Percentiles rank a stretch among this genome's conserved stretches.
These are phyloP conservation scores for Hapsidospora chrysogenum DNA, from an alignment of 495 filamentous ascomycete species.

Conservation along the genomic window DNA sequence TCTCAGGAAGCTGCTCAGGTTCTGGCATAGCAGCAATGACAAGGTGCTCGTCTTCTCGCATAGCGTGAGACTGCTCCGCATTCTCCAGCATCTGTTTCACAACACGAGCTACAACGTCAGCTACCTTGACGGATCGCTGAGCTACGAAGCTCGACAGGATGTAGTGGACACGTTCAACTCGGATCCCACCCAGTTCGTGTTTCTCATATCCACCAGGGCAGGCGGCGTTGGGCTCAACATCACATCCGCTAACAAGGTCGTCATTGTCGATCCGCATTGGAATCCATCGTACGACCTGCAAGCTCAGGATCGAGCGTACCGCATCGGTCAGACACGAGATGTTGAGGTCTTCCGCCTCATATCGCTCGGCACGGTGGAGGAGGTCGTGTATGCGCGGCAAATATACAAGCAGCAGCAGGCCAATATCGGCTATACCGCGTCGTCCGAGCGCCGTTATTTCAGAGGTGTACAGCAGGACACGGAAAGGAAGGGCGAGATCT, in stretches of 20 bases:
- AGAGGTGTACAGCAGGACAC: slow-evolving; percentile 78
- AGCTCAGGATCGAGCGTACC: slow-evolving; percentile 91
- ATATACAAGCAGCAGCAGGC: slow-evolving; percentile 99
- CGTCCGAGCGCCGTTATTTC: slow-evolving; percentile 85
- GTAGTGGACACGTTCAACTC: slow-evolving; percentile 86
- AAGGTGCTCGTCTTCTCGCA: slow-evolving; percentile 92
- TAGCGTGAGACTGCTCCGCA: slow-evolving; percentile 67
- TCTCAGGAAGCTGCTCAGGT: slow-evolving; percentile 66
- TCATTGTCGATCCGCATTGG: slow-evolving; percentile 96
- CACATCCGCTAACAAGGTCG: slow-evolving; percentile 94
- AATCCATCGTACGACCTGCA: slow-evolving; percentile 89
- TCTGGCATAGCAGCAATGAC: slow-evolving; percentile 80
- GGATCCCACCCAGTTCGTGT: slow-evolving; percentile 79
- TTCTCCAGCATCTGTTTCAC: slow-evolving; percentile 73
- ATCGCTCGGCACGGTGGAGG: slow-evolving; percentile 87
- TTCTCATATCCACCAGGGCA: slow-evolving; percentile 85
- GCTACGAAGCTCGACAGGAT: slow-evolving; percentile 67
- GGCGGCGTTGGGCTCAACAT: slow-evolving; percentile 86
- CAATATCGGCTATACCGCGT: slow-evolving; percentile 92
- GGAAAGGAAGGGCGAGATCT: slow-evolving; percentile 76
- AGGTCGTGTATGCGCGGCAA: slow-evolving; percentile 92
- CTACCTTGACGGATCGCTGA: slow-evolving; percentile 78
- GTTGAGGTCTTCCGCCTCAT: slow-evolving; percentile 94
- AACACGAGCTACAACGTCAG: slow-evolving; percentile 83
- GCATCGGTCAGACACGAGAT: slow-evolving; percentile 83